Conservation (phyloP, 352 stramenopile genomes). For the Albugo candida region DNA sequence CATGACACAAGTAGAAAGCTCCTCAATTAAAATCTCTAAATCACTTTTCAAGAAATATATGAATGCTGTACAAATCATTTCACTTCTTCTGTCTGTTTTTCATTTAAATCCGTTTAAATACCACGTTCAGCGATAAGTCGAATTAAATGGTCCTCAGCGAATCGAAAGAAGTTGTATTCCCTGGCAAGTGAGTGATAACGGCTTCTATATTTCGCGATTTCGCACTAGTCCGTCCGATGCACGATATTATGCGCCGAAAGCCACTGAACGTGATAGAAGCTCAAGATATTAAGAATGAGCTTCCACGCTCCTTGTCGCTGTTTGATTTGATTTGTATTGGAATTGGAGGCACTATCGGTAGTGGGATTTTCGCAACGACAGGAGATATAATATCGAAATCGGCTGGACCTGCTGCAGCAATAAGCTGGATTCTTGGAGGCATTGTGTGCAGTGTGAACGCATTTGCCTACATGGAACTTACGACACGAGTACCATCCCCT, state of each 20-base stretch:
- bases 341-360: slow-evolving; percentile 20
- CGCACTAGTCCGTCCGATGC: background rate
- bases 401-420: slow-evolving; percentile 18
- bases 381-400: slow-evolving; percentile 8
- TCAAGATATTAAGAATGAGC: slow-evolving; percentile 26
- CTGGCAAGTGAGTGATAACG: too few relatives aligned
- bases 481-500: slow-evolving; percentile 24
- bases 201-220: too few relatives aligned
- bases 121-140: too few relatives aligned
- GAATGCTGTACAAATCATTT: too few relatives aligned
- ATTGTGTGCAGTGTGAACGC: slow-evolving; percentile 17
- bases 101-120: too few relatives aligned
- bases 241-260: slow-evolving; percentile 5
- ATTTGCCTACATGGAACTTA: slow-evolving; percentile 36
- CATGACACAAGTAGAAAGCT: too few relatives aligned
- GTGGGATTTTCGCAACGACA: slow-evolving; percentile 39
- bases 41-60: too few relatives aligned
- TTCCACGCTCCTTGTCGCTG: slow-evolving; percentile 4
- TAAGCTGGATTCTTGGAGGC: slow-evolving; percentile 22
- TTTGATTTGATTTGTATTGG: slow-evolving; percentile 17
- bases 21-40: too few relatives aligned
- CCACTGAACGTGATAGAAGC: slow-evolving; percentile 16
- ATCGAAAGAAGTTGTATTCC: too few relatives aligned
- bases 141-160: too few relatives aligned
- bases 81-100: too few relatives aligned